Evolutionary conservation across 371 early-diverging fungal species (phyloP), one percentile per base, ranked within the genome.

Genomic region (Choanephora cucurbitarum): DNA sequence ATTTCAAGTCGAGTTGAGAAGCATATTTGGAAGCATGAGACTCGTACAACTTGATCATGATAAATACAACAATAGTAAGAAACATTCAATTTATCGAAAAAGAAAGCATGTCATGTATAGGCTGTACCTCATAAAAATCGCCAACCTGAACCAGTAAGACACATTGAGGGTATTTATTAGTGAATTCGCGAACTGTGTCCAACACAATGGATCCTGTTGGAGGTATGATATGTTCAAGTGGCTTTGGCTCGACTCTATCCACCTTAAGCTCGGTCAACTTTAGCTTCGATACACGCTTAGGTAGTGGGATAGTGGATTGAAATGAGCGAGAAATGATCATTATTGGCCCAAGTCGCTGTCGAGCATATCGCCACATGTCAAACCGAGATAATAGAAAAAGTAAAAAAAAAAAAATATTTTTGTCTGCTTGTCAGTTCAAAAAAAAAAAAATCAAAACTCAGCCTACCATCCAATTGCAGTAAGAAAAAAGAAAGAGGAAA

Each of bases 111-210:
- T 28, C 28, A 5, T 28, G 28, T 28, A 21, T 13, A 41, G n/a
- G n/a, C 5, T 37, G 49, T 80, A 87, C 86, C 80, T 97, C 98
- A 62, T 92, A 97, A 64, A 97, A 96, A 47, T 90, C 89, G 17
- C 98, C 98, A 11, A 96, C 95, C 62, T 94, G 90, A n/a, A 90
- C 84, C 18, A 96, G 76, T 3, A 95, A 69, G 11, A 95, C 87
- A 58, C 92, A 90, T 5, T 82, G 60, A 0, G 93, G 93, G 61
- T 93, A 81, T 32, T 83, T 60, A 33, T 74, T 66, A n/a, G 85
- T 86, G 54, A 80, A 77, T 44, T 85, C 79, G 39, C 86, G 70
- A n/a, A 90, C 90, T 10, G 73, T 58, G 55, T 79, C 75, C 2
- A 79, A 39, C 2, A 79, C 79, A n/a, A 75, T 56, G 1, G 79